Conservation (phyloP, 2,329 filamentous ascomycete genomes). For the Trichoderma citrinoviride region DNA sequence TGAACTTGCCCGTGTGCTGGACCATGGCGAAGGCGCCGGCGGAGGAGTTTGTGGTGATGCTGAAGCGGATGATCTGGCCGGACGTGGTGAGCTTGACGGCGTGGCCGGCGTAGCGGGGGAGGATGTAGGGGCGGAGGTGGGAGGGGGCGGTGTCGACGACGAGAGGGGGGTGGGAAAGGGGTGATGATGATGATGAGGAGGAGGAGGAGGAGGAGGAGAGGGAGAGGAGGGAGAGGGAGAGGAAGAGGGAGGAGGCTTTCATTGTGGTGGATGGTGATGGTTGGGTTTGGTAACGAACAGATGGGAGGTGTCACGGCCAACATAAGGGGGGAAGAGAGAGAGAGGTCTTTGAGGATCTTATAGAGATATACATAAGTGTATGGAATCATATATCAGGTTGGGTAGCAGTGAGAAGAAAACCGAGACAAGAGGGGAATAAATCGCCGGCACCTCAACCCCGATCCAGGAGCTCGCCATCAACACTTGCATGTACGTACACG, state of each 20-base stretch:
- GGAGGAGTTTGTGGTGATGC: constrained; percentile 27
- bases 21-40: constrained; percentile 27
- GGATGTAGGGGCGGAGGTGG: constrained; percentile 27
- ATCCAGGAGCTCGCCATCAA: background rate
- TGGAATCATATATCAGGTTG: too few relatives aligned
- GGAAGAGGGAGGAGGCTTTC: background rate
- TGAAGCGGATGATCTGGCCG: constrained; percentile 27
- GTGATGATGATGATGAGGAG: background rate
- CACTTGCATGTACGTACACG: too few relatives aligned
- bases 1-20: constrained; percentile 26
- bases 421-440: too few relatives aligned
- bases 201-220: background rate
- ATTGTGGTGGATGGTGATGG: background rate
- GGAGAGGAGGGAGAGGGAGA: background rate
- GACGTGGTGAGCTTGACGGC: constrained; percentile 26
- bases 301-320: too few relatives aligned
- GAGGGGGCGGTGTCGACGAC: constrained; percentile 26
- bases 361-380: too few relatives aligned
- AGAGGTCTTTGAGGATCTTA: too few relatives aligned
- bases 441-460: background rate
- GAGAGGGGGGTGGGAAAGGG: constrained; percentile 4
- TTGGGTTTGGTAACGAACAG: too few relatives aligned
- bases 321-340: too few relatives aligned
- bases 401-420: background rate
- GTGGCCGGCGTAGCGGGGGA: constrained; percentile 27